Conservation (phyloP, 768 basidiomycete genomes). For the Galerina sulciceps region DNA sequence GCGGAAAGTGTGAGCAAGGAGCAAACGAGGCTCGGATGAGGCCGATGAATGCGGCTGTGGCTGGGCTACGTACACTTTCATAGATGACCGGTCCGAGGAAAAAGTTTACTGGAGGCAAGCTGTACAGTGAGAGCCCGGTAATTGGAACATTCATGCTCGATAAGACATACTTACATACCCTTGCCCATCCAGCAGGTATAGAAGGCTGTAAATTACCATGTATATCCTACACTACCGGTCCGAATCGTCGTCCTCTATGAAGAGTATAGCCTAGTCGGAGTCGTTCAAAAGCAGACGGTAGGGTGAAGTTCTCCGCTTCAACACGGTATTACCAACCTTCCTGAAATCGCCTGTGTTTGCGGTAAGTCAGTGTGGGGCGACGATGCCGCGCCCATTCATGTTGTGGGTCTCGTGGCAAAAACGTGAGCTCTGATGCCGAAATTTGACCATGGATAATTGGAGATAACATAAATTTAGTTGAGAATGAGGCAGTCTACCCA, state of each 20-base stretch:
- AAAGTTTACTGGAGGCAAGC: background rate
- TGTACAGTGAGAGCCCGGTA: background rate
- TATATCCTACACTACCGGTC: no score
- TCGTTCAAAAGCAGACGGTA: no score
- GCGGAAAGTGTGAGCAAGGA: background rate
- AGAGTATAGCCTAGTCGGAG: no score
- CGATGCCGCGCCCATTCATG: background rate
- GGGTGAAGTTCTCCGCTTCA: no score
- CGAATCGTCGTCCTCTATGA: no score
- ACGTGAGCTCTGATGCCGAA: background rate
- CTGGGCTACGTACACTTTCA: no score
- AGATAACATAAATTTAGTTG: background rate
- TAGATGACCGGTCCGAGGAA: background rate
- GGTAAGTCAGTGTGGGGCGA: background rate
- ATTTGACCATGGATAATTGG: background rate
- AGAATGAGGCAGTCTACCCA: no score
- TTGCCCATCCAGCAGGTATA: no score
- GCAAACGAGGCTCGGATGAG: conserved; percentile 4
- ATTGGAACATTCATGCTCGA: no score
- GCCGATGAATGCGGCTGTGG: background rate
- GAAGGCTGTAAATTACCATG: no score
- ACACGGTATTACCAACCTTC: background rate
- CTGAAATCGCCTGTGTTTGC: background rate
- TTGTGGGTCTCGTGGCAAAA: background rate
- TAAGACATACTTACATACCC: no score